Evolutionary conservation across 225 moss, liverwort and hornwort species (phyloP).

Genomic region (Climacium dendroides): DNA sequence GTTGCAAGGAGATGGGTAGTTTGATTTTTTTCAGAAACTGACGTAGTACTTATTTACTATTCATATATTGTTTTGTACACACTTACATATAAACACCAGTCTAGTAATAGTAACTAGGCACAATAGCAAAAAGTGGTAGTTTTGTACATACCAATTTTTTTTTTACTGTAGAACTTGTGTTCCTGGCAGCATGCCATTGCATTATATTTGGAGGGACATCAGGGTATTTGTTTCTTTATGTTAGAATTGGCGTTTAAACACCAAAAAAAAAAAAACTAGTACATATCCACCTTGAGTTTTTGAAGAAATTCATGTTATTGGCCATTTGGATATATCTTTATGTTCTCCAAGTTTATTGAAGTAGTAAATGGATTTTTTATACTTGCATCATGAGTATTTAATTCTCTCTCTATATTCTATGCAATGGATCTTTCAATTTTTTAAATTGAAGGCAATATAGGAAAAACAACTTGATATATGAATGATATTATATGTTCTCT

Average conservation of each 20-base stretch:
- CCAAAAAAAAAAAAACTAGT: no score
- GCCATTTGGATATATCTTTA: neutral
- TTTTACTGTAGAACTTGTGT: no score
- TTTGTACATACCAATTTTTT: no score
- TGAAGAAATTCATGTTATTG: neutral
- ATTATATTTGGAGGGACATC: no score
- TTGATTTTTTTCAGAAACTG: neutral
- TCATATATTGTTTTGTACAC: neutral
- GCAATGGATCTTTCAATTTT: neutral
- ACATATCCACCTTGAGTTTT: neutral
- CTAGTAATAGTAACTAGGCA: no score
- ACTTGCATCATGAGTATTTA: neutral
- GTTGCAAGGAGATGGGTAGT: neutral
- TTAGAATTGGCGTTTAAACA: no score
- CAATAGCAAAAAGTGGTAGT: no score
- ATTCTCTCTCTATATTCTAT: no score
- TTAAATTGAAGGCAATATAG: neutral
- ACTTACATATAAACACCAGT: neutral
- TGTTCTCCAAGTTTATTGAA: neutral
- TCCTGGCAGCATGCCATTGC: no score
- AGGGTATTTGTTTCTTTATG: no score
- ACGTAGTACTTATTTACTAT: neutral
- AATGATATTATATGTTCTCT: neutral
- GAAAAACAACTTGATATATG: neutral
- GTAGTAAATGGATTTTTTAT: neutral